phyloP scores from a whole-genome alignment of 371 early-diverging fungal species.

The Caulochytrium protostelioides region DNA sequence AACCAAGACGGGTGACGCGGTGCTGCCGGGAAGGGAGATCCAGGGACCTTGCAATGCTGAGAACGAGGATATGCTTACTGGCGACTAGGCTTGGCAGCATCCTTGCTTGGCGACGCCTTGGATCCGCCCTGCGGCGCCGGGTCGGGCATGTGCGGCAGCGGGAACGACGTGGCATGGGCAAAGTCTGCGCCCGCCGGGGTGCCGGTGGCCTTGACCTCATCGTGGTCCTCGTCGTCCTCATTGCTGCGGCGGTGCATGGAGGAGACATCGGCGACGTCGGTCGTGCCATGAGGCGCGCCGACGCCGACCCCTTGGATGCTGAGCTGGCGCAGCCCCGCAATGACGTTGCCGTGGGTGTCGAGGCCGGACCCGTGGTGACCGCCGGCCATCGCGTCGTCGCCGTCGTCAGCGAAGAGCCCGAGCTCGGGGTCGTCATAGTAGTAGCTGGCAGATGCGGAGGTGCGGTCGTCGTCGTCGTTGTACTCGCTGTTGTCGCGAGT shows the following conservation, averaged over 20 bases:
- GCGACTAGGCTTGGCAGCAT: too few species aligned
- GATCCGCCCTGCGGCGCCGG: too few species aligned
- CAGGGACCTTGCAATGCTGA: too few species aligned
- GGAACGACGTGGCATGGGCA: too few species aligned
- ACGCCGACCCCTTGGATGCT: background rate
- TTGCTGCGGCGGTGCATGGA: constrained; percentile 16
- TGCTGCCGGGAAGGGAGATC: too few species aligned
- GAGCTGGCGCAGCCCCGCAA: background rate
- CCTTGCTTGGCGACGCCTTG: too few species aligned
- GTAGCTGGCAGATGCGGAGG: background rate
- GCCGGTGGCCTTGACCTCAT: background rate
- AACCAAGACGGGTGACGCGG: too few species aligned
- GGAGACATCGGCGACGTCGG: constrained; percentile 9
- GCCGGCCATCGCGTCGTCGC: background rate
- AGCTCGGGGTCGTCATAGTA: constrained; percentile 1
- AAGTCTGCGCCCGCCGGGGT: too few species aligned
- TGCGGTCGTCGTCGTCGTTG: constrained; percentile 1
- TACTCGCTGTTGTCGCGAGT: constrained; percentile 7
- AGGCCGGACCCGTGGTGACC: background rate
- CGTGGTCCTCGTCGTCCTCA: constrained; percentile 1
- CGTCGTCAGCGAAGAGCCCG: constrained; percentile 5
- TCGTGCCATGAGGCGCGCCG: background rate
- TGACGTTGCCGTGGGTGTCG: background rate
- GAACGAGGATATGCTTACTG: too few species aligned
- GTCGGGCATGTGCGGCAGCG: too few species aligned